Percentiles rank a stretch among this genome's conserved stretches.
phyloP scores from a whole-genome alignment of 2,329 filamentous ascomycete species.

The Xylariaceae sp. region DNA sequence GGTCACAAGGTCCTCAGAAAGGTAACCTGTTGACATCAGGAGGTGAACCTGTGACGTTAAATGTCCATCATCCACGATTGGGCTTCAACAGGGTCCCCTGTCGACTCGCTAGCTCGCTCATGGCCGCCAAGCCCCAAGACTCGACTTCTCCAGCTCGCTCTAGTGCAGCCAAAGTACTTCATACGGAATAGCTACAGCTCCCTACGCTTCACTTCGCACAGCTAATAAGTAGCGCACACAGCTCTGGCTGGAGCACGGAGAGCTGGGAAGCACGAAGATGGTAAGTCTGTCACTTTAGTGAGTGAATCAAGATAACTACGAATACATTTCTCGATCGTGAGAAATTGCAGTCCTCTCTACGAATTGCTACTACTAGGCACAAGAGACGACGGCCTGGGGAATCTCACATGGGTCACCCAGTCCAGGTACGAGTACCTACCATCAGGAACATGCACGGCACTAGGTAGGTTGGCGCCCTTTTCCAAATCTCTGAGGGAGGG shows the following conservation, averaged over 20 bases:
- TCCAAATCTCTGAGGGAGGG: neutral
- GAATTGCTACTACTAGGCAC: neutral
- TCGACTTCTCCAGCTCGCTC: neutral
- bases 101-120: constrained; percentile 7
- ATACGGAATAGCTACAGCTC: constrained; percentile 5
- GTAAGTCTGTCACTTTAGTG: neutral
- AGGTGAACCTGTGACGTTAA: constrained; percentile 14
- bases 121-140: constrained; percentile 19
- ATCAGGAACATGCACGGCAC: neutral
- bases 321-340: no score
- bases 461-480: neutral
- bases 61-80: constrained; percentile 14
- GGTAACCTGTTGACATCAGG: constrained; percentile 11
- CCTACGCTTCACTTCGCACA: neutral
- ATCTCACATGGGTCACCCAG: neutral
- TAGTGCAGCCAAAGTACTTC: neutral
- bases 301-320: neutral
- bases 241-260: no score
- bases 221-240: no score
- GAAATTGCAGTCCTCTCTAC: no score
- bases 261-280: no score
- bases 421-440: neutral
- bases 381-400: constrained; percentile 3
- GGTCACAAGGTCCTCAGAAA: constrained; percentile 12
- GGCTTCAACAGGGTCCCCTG: constrained; percentile 16